These are phyloP conservation scores for Protomyces inundatus DNA, from an alignment of 1,139 yeast genomes.

Conservation along the genomic window DNA sequence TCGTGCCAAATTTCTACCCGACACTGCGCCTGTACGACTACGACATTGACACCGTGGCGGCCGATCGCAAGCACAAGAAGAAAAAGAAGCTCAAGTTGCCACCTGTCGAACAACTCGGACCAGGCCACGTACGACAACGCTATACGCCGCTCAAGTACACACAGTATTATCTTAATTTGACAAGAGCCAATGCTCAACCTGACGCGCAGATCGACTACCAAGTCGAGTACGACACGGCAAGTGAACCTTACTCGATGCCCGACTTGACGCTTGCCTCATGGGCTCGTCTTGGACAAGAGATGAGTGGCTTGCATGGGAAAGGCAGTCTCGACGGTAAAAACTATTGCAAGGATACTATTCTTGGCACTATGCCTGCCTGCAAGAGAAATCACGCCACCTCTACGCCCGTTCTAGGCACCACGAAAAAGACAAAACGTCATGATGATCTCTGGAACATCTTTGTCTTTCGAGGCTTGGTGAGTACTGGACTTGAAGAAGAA, in stretches of 20 bases:
- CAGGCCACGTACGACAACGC: constrained; percentile 65
- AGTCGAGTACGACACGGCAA: constrained; percentile 65
- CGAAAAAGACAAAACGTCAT: constrained; percentile 4
- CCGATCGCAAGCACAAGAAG: constrained; percentile 35
- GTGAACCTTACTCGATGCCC: constrained; percentile 52
- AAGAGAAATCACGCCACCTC: not conserved
- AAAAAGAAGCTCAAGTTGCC: constrained; percentile 36
- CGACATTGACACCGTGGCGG: constrained; percentile 33
- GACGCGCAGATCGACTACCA: constrained; percentile 41
- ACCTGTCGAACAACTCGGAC: constrained; percentile 61
- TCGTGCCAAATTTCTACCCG: constrained; percentile 83
- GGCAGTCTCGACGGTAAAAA: not conserved
- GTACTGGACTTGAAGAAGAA: constrained; percentile 16
- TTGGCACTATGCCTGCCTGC: not conserved
- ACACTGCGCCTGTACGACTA: constrained; percentile 83
- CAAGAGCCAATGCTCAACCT: constrained; percentile 49
- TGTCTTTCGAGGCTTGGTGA: constrained; percentile 14
- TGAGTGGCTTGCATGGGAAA: constrained; percentile 18
- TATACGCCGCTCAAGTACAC: constrained; percentile 68
- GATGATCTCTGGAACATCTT: constrained; percentile 19
- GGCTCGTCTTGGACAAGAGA: constrained; percentile 5
- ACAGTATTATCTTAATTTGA: constrained; percentile 62
- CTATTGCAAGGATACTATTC: not conserved
- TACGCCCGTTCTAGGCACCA: not conserved
- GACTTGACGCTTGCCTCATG: constrained; percentile 46